Evolutionary conservation across 2,329 filamentous ascomycete species (phyloP).

Genomic region (Cordyceps farinosa): DNA sequence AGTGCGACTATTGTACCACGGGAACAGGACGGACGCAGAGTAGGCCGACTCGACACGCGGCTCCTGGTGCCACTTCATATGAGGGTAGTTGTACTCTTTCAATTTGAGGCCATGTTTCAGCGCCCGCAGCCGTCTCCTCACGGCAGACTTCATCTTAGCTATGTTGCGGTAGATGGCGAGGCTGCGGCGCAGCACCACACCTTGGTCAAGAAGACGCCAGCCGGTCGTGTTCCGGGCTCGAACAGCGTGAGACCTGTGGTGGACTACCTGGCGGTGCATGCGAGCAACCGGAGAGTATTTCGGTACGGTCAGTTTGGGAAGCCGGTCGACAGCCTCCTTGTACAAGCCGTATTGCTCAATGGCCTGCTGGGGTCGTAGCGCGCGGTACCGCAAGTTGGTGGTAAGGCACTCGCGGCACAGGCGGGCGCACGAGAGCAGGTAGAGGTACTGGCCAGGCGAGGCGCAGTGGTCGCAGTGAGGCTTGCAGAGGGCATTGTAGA

Average conservation of each 20-base stretch:
- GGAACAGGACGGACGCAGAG: not conserved
- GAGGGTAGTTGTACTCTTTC: not conserved
- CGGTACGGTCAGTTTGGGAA: not conserved
- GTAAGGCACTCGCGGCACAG: not conserved
- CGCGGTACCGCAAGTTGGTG: not conserved
- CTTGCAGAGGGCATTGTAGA: not conserved
- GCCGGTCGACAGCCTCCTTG: not conserved
- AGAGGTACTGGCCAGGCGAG: not conserved
- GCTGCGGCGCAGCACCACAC: not conserved
- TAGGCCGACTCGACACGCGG: not conserved
- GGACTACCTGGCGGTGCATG: not conserved
- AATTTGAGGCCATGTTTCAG: no score
- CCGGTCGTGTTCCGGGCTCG: not conserved
- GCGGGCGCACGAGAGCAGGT: slow-evolving; percentile 4
- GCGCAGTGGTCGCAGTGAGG: not conserved
- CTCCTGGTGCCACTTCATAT: not conserved
- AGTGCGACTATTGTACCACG: not conserved
- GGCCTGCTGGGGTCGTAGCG: not conserved
- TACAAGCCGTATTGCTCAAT: not conserved
- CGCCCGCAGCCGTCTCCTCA: no score
- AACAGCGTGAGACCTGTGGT: no score
- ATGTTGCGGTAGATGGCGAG: not conserved
- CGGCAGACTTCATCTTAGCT: no score
- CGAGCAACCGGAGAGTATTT: not conserved
- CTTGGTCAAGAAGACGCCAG: not conserved